phyloP scores from a whole-genome alignment of 768 basidiomycete genomes.

The Gymnopilus dilepis region DNA sequence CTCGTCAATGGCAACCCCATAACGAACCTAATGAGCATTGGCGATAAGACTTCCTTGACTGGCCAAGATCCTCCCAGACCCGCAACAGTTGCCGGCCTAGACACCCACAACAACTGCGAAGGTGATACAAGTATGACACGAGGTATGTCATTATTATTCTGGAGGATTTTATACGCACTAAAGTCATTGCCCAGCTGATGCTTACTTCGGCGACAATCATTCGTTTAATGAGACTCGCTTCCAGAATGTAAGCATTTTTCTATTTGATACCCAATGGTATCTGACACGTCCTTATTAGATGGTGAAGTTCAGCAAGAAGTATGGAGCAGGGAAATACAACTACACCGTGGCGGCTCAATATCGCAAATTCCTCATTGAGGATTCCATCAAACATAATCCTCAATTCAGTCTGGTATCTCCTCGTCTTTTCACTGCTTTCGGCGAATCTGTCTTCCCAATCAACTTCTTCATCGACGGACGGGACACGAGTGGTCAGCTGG shows the following conservation, averaged over 20 bases:
- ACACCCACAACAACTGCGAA: slow-evolving; percentile 22
- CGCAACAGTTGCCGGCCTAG: slow-evolving; percentile 24
- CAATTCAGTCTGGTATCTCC: slow-evolving; percentile 11
- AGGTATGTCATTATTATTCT: no score
- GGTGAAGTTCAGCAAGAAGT: no score
- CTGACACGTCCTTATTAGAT: no score
- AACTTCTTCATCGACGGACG: slow-evolving; percentile 26
- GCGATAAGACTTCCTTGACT: slow-evolving; percentile 25
- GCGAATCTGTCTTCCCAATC: neutral
- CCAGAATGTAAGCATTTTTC: slow-evolving; percentile 18
- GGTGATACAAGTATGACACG: neutral
- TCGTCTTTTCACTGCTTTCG: slow-evolving; percentile 27
- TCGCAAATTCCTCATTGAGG: slow-evolving; percentile 27
- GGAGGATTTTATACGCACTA: neutral
- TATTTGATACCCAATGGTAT: no score
- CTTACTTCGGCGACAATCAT: slow-evolving; percentile 29
- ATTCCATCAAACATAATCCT: slow-evolving; percentile 32
- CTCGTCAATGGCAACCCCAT: slow-evolving; percentile 7
- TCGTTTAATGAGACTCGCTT: slow-evolving; percentile 30
- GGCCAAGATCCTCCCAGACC: slow-evolving; percentile 27
- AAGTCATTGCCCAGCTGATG: slow-evolving; percentile 24
- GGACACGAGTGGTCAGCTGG: slow-evolving; percentile 17
- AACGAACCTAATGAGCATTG: slow-evolving; percentile 28
- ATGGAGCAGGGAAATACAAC: slow-evolving; percentile 29
- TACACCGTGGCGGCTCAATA: slow-evolving; percentile 27